phyloP scores from a whole-genome alignment of 139 green algal species.

The Picochlorum sp. region DNA sequence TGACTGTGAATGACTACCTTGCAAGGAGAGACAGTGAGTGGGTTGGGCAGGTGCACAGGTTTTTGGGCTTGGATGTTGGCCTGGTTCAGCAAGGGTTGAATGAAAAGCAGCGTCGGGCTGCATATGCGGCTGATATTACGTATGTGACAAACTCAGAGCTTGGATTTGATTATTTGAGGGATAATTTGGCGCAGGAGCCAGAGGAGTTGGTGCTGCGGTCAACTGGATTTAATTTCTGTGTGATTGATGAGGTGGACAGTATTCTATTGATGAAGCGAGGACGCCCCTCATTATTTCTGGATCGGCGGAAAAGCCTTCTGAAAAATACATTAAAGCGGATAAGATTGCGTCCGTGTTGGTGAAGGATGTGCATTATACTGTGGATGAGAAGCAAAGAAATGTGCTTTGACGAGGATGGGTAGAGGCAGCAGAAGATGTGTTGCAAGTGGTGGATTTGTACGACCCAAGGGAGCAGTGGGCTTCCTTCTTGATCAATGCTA shows the following conservation, averaged over 20 bases:
- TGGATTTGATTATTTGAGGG: constrained; percentile 96
- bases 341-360: constrained; percentile 81
- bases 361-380: constrained; percentile 90
- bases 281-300: constrained; percentile 95
- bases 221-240: constrained; percentile 83
- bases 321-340: constrained; percentile 74
- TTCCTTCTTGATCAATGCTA: constrained; percentile 88
- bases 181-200: constrained; percentile 81
- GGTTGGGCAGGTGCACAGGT: constrained; percentile 92
- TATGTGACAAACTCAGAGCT: constrained; percentile 98
- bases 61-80: constrained; percentile 85
- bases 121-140: constrained; percentile 85
- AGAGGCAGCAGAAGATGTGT: constrained; percentile 94
- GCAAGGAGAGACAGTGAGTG: constrained; percentile 88
- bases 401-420: constrained; percentile 97
- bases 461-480: constrained; percentile 93
- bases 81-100: constrained; percentile 63
- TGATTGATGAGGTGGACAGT: constrained; percentile 98
- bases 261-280: constrained; percentile 93
- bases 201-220: constrained; percentile 81
- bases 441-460: constrained; percentile 90
- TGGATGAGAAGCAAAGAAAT: constrained; percentile 98
- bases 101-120: constrained; percentile 56
- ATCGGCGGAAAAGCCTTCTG: constrained; percentile 69
- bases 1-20: constrained; percentile 99